phyloP scores from a whole-genome alignment of 192 early-diverging fungal genomes.

The Thoreauomyces humboldtii region DNA sequence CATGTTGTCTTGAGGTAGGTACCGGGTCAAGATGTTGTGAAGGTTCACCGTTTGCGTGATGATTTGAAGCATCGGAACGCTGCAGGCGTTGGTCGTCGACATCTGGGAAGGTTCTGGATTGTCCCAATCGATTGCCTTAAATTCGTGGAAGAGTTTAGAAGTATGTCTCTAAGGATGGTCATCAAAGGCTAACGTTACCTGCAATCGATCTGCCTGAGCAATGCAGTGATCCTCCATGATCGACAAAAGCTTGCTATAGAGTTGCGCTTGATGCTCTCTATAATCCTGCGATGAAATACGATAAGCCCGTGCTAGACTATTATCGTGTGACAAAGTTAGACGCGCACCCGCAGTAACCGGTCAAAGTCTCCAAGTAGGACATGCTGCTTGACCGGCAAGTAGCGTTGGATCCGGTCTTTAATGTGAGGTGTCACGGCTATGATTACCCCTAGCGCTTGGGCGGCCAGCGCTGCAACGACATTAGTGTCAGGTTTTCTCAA shows the following conservation, averaged over 20 bases:
- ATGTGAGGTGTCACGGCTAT: slow-evolving; percentile 84
- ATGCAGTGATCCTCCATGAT: slow-evolving; percentile 92
- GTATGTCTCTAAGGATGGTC: too few relatives aligned
- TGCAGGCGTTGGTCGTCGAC: slow-evolving; percentile 30
- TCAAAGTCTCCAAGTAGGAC: slow-evolving; percentile 89
- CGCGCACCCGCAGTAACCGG: slow-evolving; percentile 56
- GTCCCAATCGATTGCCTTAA: slow-evolving; percentile 55
- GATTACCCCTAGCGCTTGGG: slow-evolving; percentile 87
- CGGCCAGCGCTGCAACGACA: slow-evolving; percentile 70
- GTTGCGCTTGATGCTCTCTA: slow-evolving; percentile 83
- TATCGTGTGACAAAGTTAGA: background rate
- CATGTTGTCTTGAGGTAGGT: slow-evolving; percentile 70
- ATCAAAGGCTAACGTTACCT: slow-evolving; percentile 38
- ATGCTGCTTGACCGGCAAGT: slow-evolving; percentile 75
- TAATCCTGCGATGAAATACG: slow-evolving; percentile 62
- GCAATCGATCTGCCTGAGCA: slow-evolving; percentile 74
- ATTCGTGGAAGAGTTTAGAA: too few relatives aligned
- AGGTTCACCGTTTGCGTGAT: slow-evolving; percentile 89
- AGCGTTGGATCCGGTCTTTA: slow-evolving; percentile 67
- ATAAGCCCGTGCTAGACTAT: background rate
- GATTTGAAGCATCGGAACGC: slow-evolving; percentile 69
- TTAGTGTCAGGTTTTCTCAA: background rate
- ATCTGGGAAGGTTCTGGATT: slow-evolving; percentile 38
- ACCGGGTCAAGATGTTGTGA: slow-evolving; percentile 88
- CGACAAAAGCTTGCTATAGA: slow-evolving; percentile 85